Base-by-base conservation (phyloP, 176 grass and related monocot genomes). In the Aegilops sharonensis region DNA sequence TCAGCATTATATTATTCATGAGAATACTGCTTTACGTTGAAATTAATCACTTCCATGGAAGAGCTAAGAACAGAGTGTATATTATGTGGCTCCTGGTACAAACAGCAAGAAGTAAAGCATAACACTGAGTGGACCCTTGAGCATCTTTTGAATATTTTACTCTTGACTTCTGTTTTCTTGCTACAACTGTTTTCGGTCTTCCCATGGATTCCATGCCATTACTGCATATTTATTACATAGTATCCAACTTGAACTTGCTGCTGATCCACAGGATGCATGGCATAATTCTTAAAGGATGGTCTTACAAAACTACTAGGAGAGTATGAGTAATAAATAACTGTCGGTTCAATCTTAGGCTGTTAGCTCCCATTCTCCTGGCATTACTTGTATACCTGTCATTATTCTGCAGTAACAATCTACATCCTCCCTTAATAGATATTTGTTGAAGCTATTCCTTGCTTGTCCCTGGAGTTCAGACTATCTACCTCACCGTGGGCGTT, bases 181-280 rank as follows among this genome's bases (percentile, higher is more conserved):
- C 37, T 70, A 68, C 57, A 54, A 56, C 15, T 81, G 4, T 31
- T 8, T 3, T 63, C 43, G 37, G 12, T n/a, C 29, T 72, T 82
- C 30, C n/a, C 5, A 71, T 84, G 27, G 36, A 64, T 3, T 80
- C 12, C 11, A 3, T 84, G 17, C n/a, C 27, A 61, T 83, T 48
- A 74, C 11, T 79, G 43, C 11, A 45, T 87, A 73, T 12, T 73
- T 4, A 25, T 43, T 64, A 23, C 40, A 75, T 24, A 23, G 8
- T 20, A 13, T 84, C 60, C 5, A 36, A 77, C 42, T 39, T 91
- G n/a, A 35, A 77, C 40, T 39, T 91, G n/a, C 75, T 88, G n/a
- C 48, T 62, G 35, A 48, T 60, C 25, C 27, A 43, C 27, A 48
- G 9, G 40, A 40, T 43, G 4, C 65, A 31, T 31, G 24, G 5